Percentiles rank a stretch among this genome's conserved stretches.
Evolutionary conservation across 1,139 yeast genomes (phyloP).

Genomic region (Scheffersomyces titani): DNA sequence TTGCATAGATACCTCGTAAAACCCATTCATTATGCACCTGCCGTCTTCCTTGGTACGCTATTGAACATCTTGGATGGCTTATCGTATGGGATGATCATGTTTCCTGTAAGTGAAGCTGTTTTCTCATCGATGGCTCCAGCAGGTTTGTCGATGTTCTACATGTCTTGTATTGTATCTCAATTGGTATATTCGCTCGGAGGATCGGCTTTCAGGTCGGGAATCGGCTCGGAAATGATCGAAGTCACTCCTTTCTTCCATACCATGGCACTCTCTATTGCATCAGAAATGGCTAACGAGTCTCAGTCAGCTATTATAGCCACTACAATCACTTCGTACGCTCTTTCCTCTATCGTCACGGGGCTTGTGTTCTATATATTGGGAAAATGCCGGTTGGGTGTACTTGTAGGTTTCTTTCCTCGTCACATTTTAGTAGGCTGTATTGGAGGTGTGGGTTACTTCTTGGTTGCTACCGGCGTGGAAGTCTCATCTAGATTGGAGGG

Average conservation of each 20-base stretch:
- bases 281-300: constrained; percentile 49
- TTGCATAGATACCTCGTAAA: constrained; percentile 23
- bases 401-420: constrained; percentile 94
- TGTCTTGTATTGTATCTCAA: constrained; percentile 86
- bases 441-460: constrained; percentile 96
- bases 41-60: constrained; percentile 81
- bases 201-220: constrained; percentile 82
- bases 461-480: constrained; percentile 87
- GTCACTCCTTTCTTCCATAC: constrained; percentile 96
- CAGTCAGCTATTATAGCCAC: constrained; percentile 77
- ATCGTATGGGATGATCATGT: constrained; percentile 96
- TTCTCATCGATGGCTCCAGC: constrained; percentile 81
- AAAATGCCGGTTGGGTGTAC: constrained; percentile 72
- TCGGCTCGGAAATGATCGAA: constrained; percentile 98
- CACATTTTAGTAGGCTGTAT: constrained; percentile 96
- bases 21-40: constrained; percentile 61
- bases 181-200: constrained; percentile 87
- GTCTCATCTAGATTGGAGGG: constrained; percentile 82
- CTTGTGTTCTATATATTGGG: constrained; percentile 76
- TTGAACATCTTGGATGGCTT: constrained; percentile 89
- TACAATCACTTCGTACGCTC: constrained; percentile 80
- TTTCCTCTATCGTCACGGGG: constrained; percentile 86
- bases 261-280: constrained; percentile 77
- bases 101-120: constrained; percentile 81
- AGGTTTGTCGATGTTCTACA: constrained; percentile 91